phyloP scores from a whole-genome alignment of 306 rosid genomes.

The Trifolium subterraneum region DNA sequence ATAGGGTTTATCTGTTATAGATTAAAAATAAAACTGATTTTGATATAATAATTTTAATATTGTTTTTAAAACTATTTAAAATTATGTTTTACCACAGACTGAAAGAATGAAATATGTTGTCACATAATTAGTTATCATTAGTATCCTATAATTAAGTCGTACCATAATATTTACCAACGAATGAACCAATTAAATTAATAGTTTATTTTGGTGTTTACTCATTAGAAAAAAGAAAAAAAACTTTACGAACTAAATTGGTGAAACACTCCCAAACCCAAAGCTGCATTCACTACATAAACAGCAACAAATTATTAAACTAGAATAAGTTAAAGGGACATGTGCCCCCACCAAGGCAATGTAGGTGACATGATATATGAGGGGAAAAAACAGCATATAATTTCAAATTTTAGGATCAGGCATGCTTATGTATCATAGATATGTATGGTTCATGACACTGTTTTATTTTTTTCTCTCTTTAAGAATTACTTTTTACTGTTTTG shows the following conservation, averaged over 20 bases:
- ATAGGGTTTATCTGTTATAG: too few species aligned
- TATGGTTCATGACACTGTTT: conserved; percentile 34
- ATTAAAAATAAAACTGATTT: too few species aligned
- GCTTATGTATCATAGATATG: conserved; percentile 14
- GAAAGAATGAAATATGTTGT: too few species aligned
- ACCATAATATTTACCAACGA: too few species aligned
- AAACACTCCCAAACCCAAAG: not conserved
- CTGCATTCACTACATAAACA: not conserved
- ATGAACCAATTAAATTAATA: too few species aligned
- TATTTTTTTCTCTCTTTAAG: conserved; percentile 15
- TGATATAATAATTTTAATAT: too few species aligned
- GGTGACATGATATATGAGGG: conserved; percentile 59
- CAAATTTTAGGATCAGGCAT: conserved; percentile 40
- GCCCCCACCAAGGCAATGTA: conserved; percentile 47
- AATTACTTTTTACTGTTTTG: conserved; percentile 33
- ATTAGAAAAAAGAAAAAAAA: not conserved
- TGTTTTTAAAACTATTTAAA: too few species aligned
- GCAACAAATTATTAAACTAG: conserved; percentile 15
- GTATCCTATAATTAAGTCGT: too few species aligned
- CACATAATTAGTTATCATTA: too few species aligned
- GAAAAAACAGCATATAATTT: conserved; percentile 38
- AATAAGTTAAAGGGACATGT: conserved; percentile 38
- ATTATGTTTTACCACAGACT: too few species aligned
- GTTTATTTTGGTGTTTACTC: too few species aligned
- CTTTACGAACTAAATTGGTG: not conserved